These are phyloP conservation scores for Schizochytrium sp. DNA, from an alignment of 108 stramenopile genomes.

Conservation along the genomic window DNA sequence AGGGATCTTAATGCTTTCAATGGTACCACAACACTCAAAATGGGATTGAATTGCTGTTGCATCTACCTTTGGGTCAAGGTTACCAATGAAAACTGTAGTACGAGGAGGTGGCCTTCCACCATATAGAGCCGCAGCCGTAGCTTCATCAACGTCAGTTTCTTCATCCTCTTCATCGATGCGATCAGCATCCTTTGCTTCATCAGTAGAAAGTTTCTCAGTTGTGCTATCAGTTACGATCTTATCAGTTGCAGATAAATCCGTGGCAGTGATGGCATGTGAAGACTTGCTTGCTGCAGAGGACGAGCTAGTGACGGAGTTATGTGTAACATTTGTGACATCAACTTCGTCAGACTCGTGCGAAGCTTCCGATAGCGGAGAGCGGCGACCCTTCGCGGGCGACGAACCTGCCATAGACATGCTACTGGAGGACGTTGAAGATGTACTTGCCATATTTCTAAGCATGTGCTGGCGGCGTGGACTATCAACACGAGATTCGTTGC, in stretches of 20 bases:
- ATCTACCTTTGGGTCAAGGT: conserved; percentile 45
- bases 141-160: not conserved
- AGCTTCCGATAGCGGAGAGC: not conserved
- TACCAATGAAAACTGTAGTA: conserved; percentile 54
- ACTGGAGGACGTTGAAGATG: not conserved
- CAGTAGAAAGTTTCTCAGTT: no score
- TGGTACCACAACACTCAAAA: conserved; percentile 40
- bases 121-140: not conserved
- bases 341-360: conserved; percentile 1
- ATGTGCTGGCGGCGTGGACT: not conserved
- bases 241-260: not conserved
- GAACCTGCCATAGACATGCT: not conserved
- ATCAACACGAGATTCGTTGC: not conserved
- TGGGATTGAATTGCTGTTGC: conserved; percentile 31
- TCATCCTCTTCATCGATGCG: not conserved
- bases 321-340: not conserved
- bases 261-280: not conserved
- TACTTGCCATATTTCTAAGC: not conserved
- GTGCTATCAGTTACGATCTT: no score
- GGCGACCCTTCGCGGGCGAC: not conserved
- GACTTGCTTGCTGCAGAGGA: not conserved
- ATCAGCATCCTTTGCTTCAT: not conserved
- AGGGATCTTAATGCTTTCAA: conserved; percentile 60
- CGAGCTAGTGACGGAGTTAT: not conserved
- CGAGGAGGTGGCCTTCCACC: conserved; percentile 15